Evolutionary conservation across 495 filamentous ascomycete species (phyloP).

Genomic region (Neurospora africana): DNA sequence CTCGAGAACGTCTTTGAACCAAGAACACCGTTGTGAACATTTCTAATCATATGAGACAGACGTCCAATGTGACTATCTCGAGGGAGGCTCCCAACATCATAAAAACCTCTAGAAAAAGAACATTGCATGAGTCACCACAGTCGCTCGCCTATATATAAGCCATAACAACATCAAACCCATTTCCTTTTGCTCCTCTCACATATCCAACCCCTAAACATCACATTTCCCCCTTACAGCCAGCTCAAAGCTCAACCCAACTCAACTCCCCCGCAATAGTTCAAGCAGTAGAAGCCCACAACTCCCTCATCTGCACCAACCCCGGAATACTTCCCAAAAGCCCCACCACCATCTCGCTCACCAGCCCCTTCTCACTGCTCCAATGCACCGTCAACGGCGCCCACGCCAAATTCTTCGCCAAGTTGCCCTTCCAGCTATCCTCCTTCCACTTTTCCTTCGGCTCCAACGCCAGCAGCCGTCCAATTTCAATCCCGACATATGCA

Average conservation of each 20-base stretch:
- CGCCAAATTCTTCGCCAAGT: conserved; percentile 38
- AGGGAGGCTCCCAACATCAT: background rate
- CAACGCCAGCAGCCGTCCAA: conserved; percentile 47
- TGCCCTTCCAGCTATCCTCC: conserved; percentile 29
- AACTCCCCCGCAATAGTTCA: background rate
- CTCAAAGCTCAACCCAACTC: background rate
- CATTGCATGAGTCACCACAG: background rate
- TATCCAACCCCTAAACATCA: background rate
- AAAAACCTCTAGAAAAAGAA: background rate
- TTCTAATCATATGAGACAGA: background rate
- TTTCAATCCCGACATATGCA: conserved; percentile 64
- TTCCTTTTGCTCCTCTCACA: background rate
- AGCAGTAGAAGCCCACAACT: conserved; percentile 46
- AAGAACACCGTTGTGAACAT: background rate
- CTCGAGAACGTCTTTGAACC: background rate
- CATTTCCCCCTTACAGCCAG: background rate
- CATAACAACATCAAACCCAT: background rate
- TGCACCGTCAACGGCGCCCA: conserved; percentile 58
- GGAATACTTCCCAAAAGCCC: conserved; percentile 56
- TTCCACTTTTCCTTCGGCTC: conserved; percentile 34
- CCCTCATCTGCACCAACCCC: conserved; percentile 55
- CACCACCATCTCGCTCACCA: conserved; percentile 47
- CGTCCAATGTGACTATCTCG: no score
- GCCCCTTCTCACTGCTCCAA: conserved; percentile 67
- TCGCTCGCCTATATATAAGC: background rate